Base-by-base conservation (phyloP, 129 eudicot genomes). In the Erigeron canadensis region DNA sequence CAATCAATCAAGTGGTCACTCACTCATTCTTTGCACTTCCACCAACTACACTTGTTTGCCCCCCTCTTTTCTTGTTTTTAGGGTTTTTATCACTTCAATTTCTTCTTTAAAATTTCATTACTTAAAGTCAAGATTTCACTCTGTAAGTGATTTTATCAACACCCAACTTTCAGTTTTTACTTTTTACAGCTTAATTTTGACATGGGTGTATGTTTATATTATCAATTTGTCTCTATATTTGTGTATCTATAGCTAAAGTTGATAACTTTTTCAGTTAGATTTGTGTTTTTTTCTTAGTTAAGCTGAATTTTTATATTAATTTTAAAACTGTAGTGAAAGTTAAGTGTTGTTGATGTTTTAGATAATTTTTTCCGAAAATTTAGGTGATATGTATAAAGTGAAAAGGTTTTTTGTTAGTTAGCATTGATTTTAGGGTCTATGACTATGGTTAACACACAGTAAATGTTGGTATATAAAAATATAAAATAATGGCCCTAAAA, bases 1-100 rank as follows among this genome's bases (percentile, higher is more conserved):
- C 2, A 47, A 69, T 69, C n/a, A 19, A 23, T 60, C 65, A 65
- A 67, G 66, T 46, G 81, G 72, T 46, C 79, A 46, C 17, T 53
- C 63, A 46, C 17, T 63, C 69, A 43, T 74, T 78, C 81, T 60
- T 59, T 57, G 77, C 85, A 62, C 69, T 66, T 81, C 69, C 82
- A 67, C 72, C 84, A 74, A 77, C 88, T 66, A 67, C 66, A 48
- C 70, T 70, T 59, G 53, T 72, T 54, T 60, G 1, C 47, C 56
- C 74, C 67, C 54, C 56, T 78, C 48, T 57, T 18, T n/a, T 39
- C 10, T 65, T 41, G 57, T 59, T 41, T 84, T 80, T 77, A 75
- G 89, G 89, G 88, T 80, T 84, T 77, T 62, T 67, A 6, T 68
- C 56, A 62, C 65, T 48, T 12, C 68, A 21, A 37, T 60, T 55